Percentiles rank a stretch among this genome's conserved stretches.
Evolutionary conservation across 768 basidiomycete genomes (phyloP).

Genomic region (Glaciozyma antarctica): DNA sequence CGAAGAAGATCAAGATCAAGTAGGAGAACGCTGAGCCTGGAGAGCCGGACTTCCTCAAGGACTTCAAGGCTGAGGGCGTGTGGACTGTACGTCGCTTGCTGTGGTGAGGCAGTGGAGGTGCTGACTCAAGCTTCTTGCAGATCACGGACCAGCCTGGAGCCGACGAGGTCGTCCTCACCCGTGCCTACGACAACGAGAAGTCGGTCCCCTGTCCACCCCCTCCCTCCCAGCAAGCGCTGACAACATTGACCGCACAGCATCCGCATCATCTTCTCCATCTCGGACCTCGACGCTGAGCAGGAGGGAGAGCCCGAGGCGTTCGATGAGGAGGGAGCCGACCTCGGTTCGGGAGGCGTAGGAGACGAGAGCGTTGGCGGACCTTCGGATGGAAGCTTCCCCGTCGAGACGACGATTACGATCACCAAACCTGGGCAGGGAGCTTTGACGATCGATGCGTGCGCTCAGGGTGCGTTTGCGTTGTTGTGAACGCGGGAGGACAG

Average conservation of each 20-base stretch:
- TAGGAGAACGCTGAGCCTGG: slow-evolving; percentile 46
- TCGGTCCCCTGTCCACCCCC: slow-evolving; percentile 43
- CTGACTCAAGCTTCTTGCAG: slow-evolving; percentile 39
- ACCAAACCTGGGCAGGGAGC: slow-evolving; percentile 63
- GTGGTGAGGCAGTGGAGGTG: no score
- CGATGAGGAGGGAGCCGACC: slow-evolving; percentile 38
- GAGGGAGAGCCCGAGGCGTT: slow-evolving; percentile 36
- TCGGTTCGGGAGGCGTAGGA: slow-evolving; percentile 33
- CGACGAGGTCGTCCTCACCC: slow-evolving; percentile 72
- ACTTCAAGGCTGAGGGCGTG: slow-evolving; percentile 60
- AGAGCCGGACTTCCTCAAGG: slow-evolving; percentile 65
- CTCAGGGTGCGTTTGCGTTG: slow-evolving; percentile 43
- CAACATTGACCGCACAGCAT: slow-evolving; percentile 48
- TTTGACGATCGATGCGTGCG: slow-evolving; percentile 65
- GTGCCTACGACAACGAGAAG: slow-evolving; percentile 85
- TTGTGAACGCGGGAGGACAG: slow-evolving; percentile 37
- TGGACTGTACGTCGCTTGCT: slow-evolving; percentile 56
- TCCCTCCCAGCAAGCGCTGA: not conserved
- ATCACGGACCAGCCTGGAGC: slow-evolving; percentile 60
- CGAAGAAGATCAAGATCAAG: slow-evolving; percentile 80
- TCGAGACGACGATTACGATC: slow-evolving; percentile 71
- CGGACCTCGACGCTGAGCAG: slow-evolving; percentile 57
- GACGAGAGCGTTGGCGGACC: slow-evolving; percentile 38
- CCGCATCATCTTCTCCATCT: slow-evolving; percentile 83
- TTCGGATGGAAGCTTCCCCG: slow-evolving; percentile 49